A percentile compares a stretch with the other conserved stretches of the same genome.
These are phyloP conservation scores for Xylaria telfairii DNA, from an alignment of 495 filamentous ascomycete genomes.

Conservation along the genomic window DNA sequence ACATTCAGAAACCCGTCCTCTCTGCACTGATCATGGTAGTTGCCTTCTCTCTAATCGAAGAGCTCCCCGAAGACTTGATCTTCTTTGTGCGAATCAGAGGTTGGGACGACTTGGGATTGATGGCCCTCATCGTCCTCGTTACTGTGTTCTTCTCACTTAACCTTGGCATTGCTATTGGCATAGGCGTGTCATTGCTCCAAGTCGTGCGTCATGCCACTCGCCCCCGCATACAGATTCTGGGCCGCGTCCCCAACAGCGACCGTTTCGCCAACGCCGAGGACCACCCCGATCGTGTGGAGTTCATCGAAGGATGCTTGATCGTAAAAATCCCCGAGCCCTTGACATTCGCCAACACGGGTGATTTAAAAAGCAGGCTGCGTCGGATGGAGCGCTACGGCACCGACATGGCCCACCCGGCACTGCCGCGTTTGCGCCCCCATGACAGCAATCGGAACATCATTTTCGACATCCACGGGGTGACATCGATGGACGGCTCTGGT, in stretches of 20 bases:
- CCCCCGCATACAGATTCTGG: conserved; percentile 95
- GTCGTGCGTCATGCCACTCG: conserved; percentile 89
- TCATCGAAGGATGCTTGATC: conserved; percentile 89
- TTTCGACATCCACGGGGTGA: conserved; percentile 96
- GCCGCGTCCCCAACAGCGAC: conserved; percentile 80
- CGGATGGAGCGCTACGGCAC: conserved; percentile 89
- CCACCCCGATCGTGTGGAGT: conserved; percentile 76
- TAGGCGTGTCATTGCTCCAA: conserved; percentile 84
- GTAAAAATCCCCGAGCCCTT: conserved; percentile 97
- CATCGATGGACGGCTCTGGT: conserved; percentile 88
- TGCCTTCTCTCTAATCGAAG: conserved; percentile 92
- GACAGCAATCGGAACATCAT: conserved; percentile 88
- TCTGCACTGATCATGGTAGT: conserved; percentile 95
- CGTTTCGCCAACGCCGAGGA: conserved; percentile 90
- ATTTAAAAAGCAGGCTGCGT: conserved; percentile 81
- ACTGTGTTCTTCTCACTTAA: conserved; percentile 93
- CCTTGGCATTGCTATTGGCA: conserved; percentile 86
- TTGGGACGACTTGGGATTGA: conserved; percentile 82
- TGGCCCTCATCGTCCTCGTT: conserved; percentile 84
- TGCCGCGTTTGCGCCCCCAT: conserved; percentile 73
- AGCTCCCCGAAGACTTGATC: conserved; percentile 85
- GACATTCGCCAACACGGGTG: conserved; percentile 96
- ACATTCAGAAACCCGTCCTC: conserved; percentile 83
- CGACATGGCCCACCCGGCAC: conserved; percentile 79
- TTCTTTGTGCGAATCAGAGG: conserved; percentile 91